Base-by-base conservation (phyloP, 805 yeast genomes). In the Hanseniaspora taiwanica region DNA sequence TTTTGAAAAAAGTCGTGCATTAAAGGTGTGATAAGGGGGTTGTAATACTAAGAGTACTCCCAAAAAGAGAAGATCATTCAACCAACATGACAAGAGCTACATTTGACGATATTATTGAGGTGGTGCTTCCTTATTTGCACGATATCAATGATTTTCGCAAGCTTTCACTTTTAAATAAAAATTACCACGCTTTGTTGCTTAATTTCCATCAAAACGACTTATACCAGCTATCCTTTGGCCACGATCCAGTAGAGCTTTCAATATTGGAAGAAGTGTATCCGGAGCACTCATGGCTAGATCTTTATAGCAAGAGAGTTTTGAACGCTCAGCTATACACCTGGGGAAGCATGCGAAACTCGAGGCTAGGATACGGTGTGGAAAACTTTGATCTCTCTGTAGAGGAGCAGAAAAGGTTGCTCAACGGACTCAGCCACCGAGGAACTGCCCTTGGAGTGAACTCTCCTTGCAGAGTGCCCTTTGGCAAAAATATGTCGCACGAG, bases 401-500 rank as follows among this genome's bases (percentile, higher is more conserved):
- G 36, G 24, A 8, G 21, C 54, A 25, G 56, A 55, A 39, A 48
- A 49, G n/a, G 38, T 46, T 6, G 52, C 48, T 1, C 8, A 29
- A 29, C 8, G 33, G 33, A 9, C 18, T 29, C 4, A 18, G 14
- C 14, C 33, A 29, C 8, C 33, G 46, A 24, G 42, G 58, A 18
- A 42, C 49, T n/a, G 53, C 50, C 36, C 45, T 46, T 36, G 63
- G 61, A 4, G 51, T 56, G 1, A 54, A 54, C 42, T 40, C 37
- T 18, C 63, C 63, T 3, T 46, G 48, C 13, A 18, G 14, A 8
- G 36, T 33, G 3, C 36, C 36, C n/a, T 33, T 33, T 33, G 36
- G 71, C 3, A 46, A 56, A 2, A 56, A 58, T 2, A 9, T 29
- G 17, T n/a, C 33, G 8, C 57, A 74, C 35, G 55, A 61, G 4